Evolutionary conservation across 495 filamentous ascomycete species (phyloP), one percentile per base, ranked within the genome.

Genomic region (Antarctomyces pellizariae): DNA sequence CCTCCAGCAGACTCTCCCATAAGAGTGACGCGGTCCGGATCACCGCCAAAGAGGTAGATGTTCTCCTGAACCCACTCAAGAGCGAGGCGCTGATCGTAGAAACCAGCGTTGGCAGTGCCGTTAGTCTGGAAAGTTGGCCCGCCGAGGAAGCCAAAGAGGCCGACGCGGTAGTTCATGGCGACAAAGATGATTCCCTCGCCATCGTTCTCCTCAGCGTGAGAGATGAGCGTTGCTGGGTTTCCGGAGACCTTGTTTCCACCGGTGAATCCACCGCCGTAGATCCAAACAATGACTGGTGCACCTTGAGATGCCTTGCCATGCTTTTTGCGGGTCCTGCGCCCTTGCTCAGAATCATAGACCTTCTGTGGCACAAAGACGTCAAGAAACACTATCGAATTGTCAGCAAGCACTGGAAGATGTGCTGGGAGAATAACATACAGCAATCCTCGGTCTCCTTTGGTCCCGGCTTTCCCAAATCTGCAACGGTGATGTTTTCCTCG

Each of bases 1-100:
- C 54, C 74, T 15, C 75, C 75, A 2, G 75, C 71, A 4, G 64
- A 71, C 30, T 78, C 66, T 9, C 76, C 76, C 31, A 64, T 56
- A 7, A 82, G 56, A 1, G 76, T 86, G 16, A 82, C 63, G 27
- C 55, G 47, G 13, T 43, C 36, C 2, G 63, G 56, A 39, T 82
- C 67, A 7, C 75, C 75, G 3, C 73, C 72, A 36, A 83, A 79
- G 3, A 57, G 49, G 27, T 50, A 43, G 32, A 79, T 76, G 36
- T 78, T 50, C 29, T 63, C 51, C 32, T 75, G 61, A n/a, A 79
- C 59, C 75, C 75, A 80, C 31, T 77, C 44, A 10, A 82, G 51
- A 7, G 68, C 74, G 18, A 71, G 51, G 1, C 61, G 54, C 41
- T 79, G 75, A 39, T 82, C 75, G 14, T 57, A 45, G 3, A 82